Base-by-base conservation (phyloP, 805 yeast species). In the Candida golubevii region DNA sequence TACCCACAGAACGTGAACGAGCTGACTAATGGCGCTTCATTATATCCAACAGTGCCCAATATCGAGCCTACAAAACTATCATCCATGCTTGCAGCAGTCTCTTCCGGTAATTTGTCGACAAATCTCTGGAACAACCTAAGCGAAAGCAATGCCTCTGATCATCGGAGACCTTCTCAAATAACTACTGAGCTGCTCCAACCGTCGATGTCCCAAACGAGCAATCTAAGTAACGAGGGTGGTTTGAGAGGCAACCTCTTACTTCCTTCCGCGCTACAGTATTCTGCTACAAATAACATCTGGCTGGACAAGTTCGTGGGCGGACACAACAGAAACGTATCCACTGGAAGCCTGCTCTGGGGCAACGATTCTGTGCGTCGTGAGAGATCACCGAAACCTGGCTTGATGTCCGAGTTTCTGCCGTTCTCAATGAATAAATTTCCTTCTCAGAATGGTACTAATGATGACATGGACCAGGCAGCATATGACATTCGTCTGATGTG, bases 221-320 rank as follows among this genome's bases (percentile, higher is more conserved):
- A 29, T 27, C 35, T 48, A 33, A 38, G 35, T 32, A 35, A 29
- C 38, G 48, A 47, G n/a, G 35, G 34, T 27, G 44, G 41, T 6
- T 42, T 50, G 38, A 41, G 50, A 36, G 42, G 36, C 40, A 42
- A 43, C 27, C 33, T 50, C 18, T 33, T 45, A 30, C 47, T 53
- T 26, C 41, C 56, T 7, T 38, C 44, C 6, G 35, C 45, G 23
- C 30, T 47, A 5, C 45, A 42, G n/a, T 28, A 33, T 23, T 37
- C 41, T 27, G 26, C 38, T 35, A 35, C 49, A 8, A 46, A 44
- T 35, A 50, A 44, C 18, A 53, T 53, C 28, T 53, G 56, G 56
- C 56, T 53, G 56, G 54, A 46, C 33, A 39, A 45, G 10, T 47
- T 45, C 8, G 33, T 42, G 36, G 40, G 43, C 9, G 44, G 48